Conservation (phyloP, 495 filamentous ascomycete genomes). For the Hypoxylon fuscum region DNA sequence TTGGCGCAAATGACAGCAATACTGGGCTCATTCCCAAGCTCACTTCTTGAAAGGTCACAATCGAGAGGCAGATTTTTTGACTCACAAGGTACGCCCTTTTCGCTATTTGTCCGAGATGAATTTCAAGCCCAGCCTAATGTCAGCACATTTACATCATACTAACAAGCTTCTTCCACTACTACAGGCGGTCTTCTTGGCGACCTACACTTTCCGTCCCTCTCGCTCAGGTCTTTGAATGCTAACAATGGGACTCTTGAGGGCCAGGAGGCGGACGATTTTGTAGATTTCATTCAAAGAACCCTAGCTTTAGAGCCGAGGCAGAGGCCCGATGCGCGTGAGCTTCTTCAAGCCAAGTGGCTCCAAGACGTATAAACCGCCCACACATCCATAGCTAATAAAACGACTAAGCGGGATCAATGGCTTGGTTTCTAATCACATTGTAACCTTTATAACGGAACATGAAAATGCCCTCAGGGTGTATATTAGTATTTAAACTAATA, state of each 20-base stretch:
- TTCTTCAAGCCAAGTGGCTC: conserved; percentile 4
- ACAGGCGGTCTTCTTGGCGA: conserved; percentile 3
- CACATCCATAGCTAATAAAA: no score
- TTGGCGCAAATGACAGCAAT: conserved; percentile 18
- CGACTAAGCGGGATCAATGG: no score
- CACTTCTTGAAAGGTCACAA: conserved; percentile 7
- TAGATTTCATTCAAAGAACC: conserved; percentile 2
- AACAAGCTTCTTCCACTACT: not conserved
- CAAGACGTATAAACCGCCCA: not conserved
- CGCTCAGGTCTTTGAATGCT: conserved; percentile 5
- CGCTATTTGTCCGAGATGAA: not conserved
- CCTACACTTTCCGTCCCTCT: conserved; percentile 1
- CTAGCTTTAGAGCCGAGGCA: conserved; percentile 7
- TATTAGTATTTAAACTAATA: no score
- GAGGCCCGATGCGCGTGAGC: conserved; percentile 1
- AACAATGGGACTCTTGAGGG: not conserved
- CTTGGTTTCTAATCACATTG: no score
- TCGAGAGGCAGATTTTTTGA: conserved; percentile 2
- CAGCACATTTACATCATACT: not conserved
- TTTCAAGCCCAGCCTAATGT: not conserved
- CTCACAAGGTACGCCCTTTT: not conserved
- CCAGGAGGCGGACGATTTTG: not conserved
- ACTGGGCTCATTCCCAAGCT: conserved; percentile 4
- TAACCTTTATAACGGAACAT: no score
- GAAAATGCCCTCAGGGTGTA: no score